Percentiles rank a stretch among this genome's conserved stretches.
These are phyloP conservation scores for Ophiocordyceps camponoti-leonardi DNA, from an alignment of 2,329 filamentous ascomycete species.

Conservation along the genomic window DNA sequence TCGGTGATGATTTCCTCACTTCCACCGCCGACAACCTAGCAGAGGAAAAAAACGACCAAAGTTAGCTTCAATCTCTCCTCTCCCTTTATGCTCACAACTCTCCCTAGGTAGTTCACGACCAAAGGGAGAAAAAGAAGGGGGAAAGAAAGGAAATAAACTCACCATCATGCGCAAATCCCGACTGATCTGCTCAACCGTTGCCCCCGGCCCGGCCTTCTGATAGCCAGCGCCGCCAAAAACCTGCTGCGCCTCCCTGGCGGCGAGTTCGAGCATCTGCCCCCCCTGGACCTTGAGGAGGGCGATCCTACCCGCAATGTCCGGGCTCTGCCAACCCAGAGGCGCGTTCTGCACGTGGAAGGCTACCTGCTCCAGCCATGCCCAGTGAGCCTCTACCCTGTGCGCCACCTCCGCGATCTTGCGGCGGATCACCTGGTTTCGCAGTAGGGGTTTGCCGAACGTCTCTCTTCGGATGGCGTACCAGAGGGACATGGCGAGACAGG, in stretches of 20 bases:
- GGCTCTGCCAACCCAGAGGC: conserved; percentile 10
- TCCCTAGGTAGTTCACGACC: neutral
- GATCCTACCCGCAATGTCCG: conserved; percentile 14
- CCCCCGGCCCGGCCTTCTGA: conserved; percentile 27
- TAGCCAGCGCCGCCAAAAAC: conserved; percentile 36
- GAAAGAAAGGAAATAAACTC: conserved; percentile 1
- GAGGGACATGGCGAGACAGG: conserved; percentile 35
- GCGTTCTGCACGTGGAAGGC: conserved; percentile 30
- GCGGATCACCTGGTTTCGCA: conserved; percentile 40
- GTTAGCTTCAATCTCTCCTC: neutral
- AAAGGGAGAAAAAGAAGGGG: neutral
- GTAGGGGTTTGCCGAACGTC: conserved; percentile 41
- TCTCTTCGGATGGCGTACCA: conserved; percentile 31
- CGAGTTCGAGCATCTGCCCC: conserved; percentile 29
- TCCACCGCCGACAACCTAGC: conserved; percentile 33
- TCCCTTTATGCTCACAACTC: too few relatives aligned
- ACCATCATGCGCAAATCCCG: conserved; percentile 24
- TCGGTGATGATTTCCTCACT: conserved; percentile 38
- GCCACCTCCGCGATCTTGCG: conserved; percentile 42
- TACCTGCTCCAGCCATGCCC: conserved; percentile 44
- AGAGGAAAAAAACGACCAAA: neutral
- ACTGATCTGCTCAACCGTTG: conserved; percentile 33
- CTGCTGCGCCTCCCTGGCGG: conserved; percentile 34
- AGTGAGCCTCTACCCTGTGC: conserved; percentile 40
- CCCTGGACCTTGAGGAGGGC: conserved; percentile 28